phyloP scores from a whole-genome alignment of 1,284 basidiomycete genomes.

The Tilletia caries region DNA sequence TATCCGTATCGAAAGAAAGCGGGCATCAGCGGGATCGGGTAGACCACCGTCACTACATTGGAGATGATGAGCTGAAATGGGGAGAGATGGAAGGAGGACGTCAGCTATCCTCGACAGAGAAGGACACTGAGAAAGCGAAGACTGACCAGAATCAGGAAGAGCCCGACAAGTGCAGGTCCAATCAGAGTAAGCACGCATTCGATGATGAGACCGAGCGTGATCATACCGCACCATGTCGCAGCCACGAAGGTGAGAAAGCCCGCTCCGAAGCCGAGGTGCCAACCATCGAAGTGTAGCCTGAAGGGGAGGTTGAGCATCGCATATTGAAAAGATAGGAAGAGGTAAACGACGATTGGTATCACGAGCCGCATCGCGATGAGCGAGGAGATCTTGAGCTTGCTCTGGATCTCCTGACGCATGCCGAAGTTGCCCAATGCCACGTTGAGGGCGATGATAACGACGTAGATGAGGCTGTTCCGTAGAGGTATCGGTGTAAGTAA shows the following conservation, averaged over 20 bases:
- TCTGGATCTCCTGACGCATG: conserved; percentile 31
- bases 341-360: conserved; percentile 32
- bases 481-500: no score
- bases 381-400: conserved; percentile 32
- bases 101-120: no score
- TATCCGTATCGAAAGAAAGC: conserved; percentile 43
- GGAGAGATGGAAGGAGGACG: conserved; percentile 34
- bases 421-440: conserved; percentile 37
- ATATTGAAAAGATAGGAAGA: conserved; percentile 43
- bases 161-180: conserved; percentile 38
- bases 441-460: conserved; percentile 61
- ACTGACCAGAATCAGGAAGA: conserved; percentile 29
- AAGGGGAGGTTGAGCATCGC: conserved; percentile 46
- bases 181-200: conserved; percentile 39
- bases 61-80: conserved; percentile 41
- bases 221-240: conserved; percentile 38
- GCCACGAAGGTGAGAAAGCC: conserved; percentile 47
- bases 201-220: conserved; percentile 37
- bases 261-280: conserved; percentile 35
- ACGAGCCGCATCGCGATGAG: conserved; percentile 36
- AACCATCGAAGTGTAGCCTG: conserved; percentile 35
- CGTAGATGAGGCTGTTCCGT: no score
- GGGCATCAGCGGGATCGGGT: conserved; percentile 29
- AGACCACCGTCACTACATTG: conserved; percentile 41
- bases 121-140: no score